phyloP scores from a whole-genome alignment of 2,329 filamentous ascomycete species.

The Blumeria graminis region DNA sequence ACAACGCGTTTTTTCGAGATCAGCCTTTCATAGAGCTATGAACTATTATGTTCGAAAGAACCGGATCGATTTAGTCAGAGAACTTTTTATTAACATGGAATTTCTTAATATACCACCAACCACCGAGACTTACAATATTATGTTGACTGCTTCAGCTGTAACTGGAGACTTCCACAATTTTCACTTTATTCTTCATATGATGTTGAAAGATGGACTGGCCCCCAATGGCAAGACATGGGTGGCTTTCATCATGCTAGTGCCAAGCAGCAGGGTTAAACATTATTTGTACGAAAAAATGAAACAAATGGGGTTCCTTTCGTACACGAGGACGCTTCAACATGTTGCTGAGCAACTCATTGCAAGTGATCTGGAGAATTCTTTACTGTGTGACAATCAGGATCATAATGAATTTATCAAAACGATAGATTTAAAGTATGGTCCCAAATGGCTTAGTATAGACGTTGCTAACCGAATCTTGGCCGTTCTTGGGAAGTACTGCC shows the following conservation, averaged over 20 bases:
- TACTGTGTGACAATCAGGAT: conserved; percentile 4
- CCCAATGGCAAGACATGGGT: conserved; percentile 21
- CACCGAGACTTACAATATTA: conserved; percentile 20
- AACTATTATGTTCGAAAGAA: conserved; percentile 16
- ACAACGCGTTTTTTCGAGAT: conserved; percentile 16
- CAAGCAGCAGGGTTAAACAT: conserved; percentile 5
- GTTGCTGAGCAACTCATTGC: conserved; percentile 6
- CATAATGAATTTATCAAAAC: conserved; percentile 17
- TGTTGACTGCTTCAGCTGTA: conserved; percentile 18
- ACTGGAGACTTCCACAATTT: conserved; percentile 18
- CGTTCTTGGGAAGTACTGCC: conserved; percentile 10
- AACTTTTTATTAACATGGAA: conserved; percentile 16
- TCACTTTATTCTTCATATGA: conserved; percentile 16
- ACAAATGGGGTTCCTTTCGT: conserved; percentile 7
- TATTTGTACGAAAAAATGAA: conserved; percentile 9
- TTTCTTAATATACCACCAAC: conserved; percentile 14
- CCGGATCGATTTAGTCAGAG: conserved; percentile 13
- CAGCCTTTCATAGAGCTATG: conserved; percentile 19
- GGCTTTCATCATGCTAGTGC: conserved; percentile 14
- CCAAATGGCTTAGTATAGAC: conserved; percentile 17
- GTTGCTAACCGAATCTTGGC: conserved; percentile 18
- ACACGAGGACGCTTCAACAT: conserved; percentile 4
- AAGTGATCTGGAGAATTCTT: conserved; percentile 4
- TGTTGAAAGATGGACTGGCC: conserved; percentile 16
- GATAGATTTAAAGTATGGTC: conserved; percentile 17